Evolutionary conservation across 2,329 filamentous ascomycete species (phyloP), one percentile per base, ranked within the genome.

Genomic region (Ceratocystis cubensis): DNA sequence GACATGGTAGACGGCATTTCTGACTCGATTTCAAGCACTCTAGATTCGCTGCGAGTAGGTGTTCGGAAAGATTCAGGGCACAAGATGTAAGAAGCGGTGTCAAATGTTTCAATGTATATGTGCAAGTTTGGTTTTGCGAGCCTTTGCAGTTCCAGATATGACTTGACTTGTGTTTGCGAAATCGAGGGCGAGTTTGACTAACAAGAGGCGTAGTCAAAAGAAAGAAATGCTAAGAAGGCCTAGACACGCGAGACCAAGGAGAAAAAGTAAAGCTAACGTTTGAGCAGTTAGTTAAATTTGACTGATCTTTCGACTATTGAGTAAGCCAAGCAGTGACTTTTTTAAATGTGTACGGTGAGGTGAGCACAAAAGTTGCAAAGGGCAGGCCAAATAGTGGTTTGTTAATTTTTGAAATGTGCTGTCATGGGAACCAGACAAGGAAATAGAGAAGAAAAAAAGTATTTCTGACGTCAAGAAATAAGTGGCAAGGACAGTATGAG

Each of bases 1-100:
- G 66, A 68, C 66, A 68, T 68, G 46, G 22, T 62, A 48, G n/a
- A 59, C 15, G 56, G 56, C 56, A 59, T 59, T 59, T 59, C 25
- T 37, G 56, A 37, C 56, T 30, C n/a, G 56, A 17, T 59, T 33
- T 41, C 8, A 63, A 50, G 44, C 25, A 33, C 6, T 28, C 22
- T 10, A 28, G 61, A 28, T 63, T 63, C 44, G 44, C 20, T 30
- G 56, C 56, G n/a, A 59, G 56, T n/a, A 15, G 15, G 25, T 59
- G 25, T 33, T 59, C 56, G 56, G 37, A 20, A 25, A 33, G 28
- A 2, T 33, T 28, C n/a, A 37, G 30, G 56, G 56, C 10, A 37
- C 56, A n/a, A 59, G 28, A n/a, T 28, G 8, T 30, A 59, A 59
- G 22, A 28, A n/a, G 17, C 33, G 22, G 61, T 63, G 61, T 30